Evolutionary conservation across 1,284 basidiomycete species (phyloP), one percentile per base, ranked within the genome.

Genomic region (Pterula multifida): DNA sequence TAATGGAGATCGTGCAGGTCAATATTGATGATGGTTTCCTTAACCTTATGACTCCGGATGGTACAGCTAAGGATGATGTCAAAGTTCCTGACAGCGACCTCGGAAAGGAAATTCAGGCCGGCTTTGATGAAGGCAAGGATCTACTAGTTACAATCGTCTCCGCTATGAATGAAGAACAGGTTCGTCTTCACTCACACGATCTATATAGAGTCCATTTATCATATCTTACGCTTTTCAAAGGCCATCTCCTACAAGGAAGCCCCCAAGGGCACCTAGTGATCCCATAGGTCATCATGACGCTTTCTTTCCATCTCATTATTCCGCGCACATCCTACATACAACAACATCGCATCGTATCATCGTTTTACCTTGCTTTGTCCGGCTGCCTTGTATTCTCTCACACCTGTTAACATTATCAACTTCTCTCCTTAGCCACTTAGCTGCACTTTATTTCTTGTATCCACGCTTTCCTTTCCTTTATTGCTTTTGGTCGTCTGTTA

Each of bases 131-230:
- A 0, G 91, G 89, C 67, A 92, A 93, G 72, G 92, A 95, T 60
- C 69, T 90, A 55, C 67, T 90, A 58, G 81, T 96, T 68, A 95
- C 92, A 64, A 85, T 97, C 65, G 76, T 95, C 66, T 73, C 80
- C 58, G 87, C 94, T 64, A 96, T 98, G 92, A 78, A 77, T 61
- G 88, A 92, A 72, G 90, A 94, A 72, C 85, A 87, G 75, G 89
- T 77, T 55, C 28, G 65, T 60, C 35, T 26, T 28, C n/a, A 15
- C 19, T 17, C 26, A 25, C n/a, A n/a, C n/a, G n/a, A n/a, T n/a
- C n/a, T n/a, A n/a, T n/a, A n/a, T n/a, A n/a, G n/a, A n/a, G n/a
- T n/a, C n/a, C n/a, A n/a, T 46, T 36, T 13, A 28, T 36, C 44
- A 49, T 42, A 22, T 32, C n/a, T 22, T 49, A 22, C 46, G 45